Conservation (phyloP, 2,329 filamentous ascomycete genomes). For the Orbilia brochopaga region DNA sequence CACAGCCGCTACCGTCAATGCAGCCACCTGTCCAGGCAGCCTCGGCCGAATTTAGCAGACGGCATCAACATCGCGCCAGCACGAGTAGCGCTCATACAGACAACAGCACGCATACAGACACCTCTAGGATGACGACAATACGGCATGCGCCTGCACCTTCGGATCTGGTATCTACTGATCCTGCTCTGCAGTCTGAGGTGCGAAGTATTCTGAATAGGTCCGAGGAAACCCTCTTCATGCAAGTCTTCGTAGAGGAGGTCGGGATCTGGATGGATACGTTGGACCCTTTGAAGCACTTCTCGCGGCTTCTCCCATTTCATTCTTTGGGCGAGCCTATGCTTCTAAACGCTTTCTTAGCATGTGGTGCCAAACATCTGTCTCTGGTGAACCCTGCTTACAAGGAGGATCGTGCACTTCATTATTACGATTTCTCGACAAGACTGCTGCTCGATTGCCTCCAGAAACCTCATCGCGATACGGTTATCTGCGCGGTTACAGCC, state of each 20-base stretch:
- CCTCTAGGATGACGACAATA: constrained; percentile 52
- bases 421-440: constrained; percentile 84
- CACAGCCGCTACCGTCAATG: constrained; percentile 43
- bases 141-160: constrained; percentile 50
- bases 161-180: constrained; percentile 53
- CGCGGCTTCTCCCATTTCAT: constrained; percentile 79
- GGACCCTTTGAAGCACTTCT: constrained; percentile 85
- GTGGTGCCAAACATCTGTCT: constrained; percentile 80
- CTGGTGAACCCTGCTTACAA: constrained; percentile 72
- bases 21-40: constrained; percentile 26
- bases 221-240: constrained; percentile 86
- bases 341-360: constrained; percentile 84
- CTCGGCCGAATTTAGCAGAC: constrained; percentile 26
- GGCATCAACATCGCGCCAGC: constrained; percentile 51
- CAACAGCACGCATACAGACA: constrained; percentile 10
- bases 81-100: constrained; percentile 51
- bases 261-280: constrained; percentile 94
- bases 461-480: constrained; percentile 81
- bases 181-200: constrained; percentile 60
- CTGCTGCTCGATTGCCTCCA: constrained; percentile 77
- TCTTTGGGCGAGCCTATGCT: constrained; percentile 84
- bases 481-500: constrained; percentile 83
- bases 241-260: constrained; percentile 88
- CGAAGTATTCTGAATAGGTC: constrained; percentile 72
- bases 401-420: constrained; percentile 77